phyloP scores from a whole-genome alignment of 1,284 basidiomycete species.

The Apiotrichum veenhuisii region DNA sequence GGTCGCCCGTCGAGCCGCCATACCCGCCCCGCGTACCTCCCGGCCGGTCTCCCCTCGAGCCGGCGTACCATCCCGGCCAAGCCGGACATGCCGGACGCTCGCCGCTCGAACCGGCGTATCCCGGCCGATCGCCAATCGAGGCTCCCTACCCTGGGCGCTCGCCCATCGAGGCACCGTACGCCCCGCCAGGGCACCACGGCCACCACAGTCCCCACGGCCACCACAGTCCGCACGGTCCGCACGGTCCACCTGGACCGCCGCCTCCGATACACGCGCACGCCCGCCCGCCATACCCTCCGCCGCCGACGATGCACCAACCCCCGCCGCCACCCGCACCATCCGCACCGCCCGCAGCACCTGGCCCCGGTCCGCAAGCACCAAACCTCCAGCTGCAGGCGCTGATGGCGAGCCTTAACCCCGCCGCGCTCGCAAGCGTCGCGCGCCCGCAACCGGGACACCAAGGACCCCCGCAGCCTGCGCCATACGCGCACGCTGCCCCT shows the following conservation, averaged over 20 bases:
- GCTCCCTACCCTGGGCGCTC: too few relatives aligned
- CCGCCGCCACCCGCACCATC: conserved; percentile 17
- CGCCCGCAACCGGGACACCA: not conserved
- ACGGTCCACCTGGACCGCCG: too few relatives aligned
- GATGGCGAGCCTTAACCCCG: conserved; percentile 39
- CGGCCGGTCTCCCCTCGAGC: not conserved
- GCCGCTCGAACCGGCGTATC: not conserved
- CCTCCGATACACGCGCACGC: too few relatives aligned
- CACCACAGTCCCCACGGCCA: too few relatives aligned
- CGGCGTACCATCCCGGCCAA: too few relatives aligned
- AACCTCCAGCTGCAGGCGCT: conserved; percentile 40
- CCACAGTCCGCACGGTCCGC: too few relatives aligned
- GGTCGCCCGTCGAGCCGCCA: too few relatives aligned
- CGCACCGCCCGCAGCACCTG: not conserved
- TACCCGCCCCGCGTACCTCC: conserved; percentile 37
- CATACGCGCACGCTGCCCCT: too few relatives aligned
- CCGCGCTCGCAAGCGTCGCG: conserved; percentile 15
- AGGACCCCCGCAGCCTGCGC: not conserved
- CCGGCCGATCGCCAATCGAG: too few relatives aligned
- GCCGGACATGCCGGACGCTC: too few relatives aligned
- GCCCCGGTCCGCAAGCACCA: conserved; percentile 30
- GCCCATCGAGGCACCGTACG: too few relatives aligned
- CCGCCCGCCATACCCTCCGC: conserved; percentile 14
- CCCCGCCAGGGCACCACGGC: too few relatives aligned
- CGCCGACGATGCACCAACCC: conserved; percentile 16